phyloP scores from a whole-genome alignment of 768 basidiomycete species.

The Candolleomyces eurysporus region DNA sequence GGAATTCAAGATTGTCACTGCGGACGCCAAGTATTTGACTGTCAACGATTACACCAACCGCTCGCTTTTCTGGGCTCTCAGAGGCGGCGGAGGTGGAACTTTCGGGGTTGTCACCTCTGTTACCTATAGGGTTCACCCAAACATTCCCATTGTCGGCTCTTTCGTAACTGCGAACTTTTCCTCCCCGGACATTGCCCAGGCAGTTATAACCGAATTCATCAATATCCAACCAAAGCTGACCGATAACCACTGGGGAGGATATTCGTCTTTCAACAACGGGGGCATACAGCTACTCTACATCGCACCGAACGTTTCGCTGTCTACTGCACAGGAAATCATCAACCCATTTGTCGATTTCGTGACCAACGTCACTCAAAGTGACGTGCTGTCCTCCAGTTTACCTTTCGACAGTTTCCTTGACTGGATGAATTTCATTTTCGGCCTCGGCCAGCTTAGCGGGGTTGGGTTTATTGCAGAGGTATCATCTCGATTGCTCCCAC shows the following conservation, averaged over 20 bases:
- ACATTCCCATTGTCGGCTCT: conserved; percentile 28
- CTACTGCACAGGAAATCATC: conserved; percentile 31
- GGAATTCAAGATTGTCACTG: conserved; percentile 42
- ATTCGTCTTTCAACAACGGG: conserved; percentile 18
- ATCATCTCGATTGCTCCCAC: conserved; percentile 31
- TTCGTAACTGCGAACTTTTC: conserved; percentile 29
- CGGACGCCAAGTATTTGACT: conserved; percentile 36
- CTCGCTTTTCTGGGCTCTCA: conserved; percentile 54
- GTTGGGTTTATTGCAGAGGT: conserved; percentile 27
- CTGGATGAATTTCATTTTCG: not conserved
- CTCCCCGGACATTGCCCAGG: conserved; percentile 22
- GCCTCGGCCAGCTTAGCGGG: not conserved
- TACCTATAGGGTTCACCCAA: conserved; percentile 43
- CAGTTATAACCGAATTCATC: conserved; percentile 33
- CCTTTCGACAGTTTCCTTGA: conserved; percentile 23
- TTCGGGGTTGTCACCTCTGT: conserved; percentile 48
- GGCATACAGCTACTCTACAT: conserved; percentile 22
- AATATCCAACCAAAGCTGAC: conserved; percentile 32
- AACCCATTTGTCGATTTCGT: conserved; percentile 28
- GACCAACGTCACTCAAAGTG: conserved; percentile 10
- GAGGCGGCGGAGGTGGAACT: conserved; percentile 50
- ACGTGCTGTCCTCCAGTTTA: conserved; percentile 12
- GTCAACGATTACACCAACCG: conserved; percentile 38
- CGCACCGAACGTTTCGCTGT: conserved; percentile 34
- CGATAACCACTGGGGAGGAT: conserved; percentile 46